Conservation (phyloP, 768 basidiomycete species). For the Lactarius indigo region DNA sequence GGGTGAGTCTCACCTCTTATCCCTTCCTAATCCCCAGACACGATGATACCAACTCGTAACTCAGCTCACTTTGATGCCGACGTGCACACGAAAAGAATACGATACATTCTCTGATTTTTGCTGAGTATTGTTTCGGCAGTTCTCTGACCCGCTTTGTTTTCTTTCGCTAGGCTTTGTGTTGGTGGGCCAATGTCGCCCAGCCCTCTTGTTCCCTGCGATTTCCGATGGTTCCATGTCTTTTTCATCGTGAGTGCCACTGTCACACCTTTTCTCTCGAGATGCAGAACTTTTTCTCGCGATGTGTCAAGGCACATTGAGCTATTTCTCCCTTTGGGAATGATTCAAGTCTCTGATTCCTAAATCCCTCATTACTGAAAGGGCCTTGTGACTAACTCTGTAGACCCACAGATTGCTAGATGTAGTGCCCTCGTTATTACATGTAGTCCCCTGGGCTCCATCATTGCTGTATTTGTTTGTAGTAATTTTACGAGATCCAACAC, state of each 20-base stretch:
- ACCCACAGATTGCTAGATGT: constrained; percentile 1
- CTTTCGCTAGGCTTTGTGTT: constrained; percentile 1
- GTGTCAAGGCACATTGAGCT: constrained; percentile 57
- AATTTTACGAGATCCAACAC: constrained; percentile 2
- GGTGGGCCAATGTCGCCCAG: not conserved
- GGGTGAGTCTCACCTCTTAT: constrained; percentile 7
- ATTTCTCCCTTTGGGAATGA: constrained; percentile 62
- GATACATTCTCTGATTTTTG: constrained; percentile 38
- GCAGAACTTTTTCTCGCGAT: constrained; percentile 48
- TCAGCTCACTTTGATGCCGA: constrained; percentile 65
- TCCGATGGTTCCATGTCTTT: not conserved
- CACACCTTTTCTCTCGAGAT: constrained; percentile 36
- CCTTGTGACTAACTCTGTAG: constrained; percentile 1
- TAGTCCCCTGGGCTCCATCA: not conserved
- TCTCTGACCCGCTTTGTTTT: constrained; percentile 8
- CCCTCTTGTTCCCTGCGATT: not conserved
- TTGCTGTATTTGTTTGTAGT: constrained; percentile 3
- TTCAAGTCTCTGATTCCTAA: constrained; percentile 70
- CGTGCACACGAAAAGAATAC: constrained; percentile 52
- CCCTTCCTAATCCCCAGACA: not conserved
- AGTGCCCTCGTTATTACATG: not conserved
- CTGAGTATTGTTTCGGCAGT: not conserved
- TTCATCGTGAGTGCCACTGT: constrained; percentile 32
- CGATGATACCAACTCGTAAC: constrained; percentile 38
- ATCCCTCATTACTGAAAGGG: not conserved